Base-by-base conservation (phyloP, 768 basidiomycete species). In the Botryobasidium botryosum region DNA sequence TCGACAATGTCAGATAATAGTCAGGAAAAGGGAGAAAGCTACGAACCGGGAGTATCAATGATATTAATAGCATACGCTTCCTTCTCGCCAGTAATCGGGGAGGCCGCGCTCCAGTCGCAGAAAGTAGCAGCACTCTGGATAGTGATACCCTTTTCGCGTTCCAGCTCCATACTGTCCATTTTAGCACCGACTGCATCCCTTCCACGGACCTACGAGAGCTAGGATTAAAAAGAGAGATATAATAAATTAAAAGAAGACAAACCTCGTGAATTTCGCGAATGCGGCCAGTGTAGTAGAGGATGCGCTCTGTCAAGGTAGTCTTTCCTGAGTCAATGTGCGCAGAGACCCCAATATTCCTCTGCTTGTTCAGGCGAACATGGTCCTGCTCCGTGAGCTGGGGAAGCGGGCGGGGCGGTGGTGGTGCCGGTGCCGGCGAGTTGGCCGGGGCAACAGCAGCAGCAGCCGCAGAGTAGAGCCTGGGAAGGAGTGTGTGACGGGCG, bases 161-260 rank as follows among this genome's bases (percentile, higher is more conserved):
- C 94, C 3, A 99, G 68, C 51, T 99, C 94, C 94, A 99, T 99
- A 53, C 81, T 86, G 62, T 99, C 94, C 94, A 99, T 99, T 68
- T 99, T 99, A 6, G 94, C 94, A 43, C 94, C 94, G 17, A 97
- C 90, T 24, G 79, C 77, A 60, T 99, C 94, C 44, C 83, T 73
- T 35, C 94, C 94, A 49, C 94, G 72, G 49, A 92, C 86, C 83
- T 86, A 54, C 17, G n/a, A 48, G 7, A 15, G 26, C 17, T 43
- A 20, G 12, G 32, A 45, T 6, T 25, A 46, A 17, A 27, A 17
- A 12, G 23, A 40, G 8, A 43, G 18, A 38, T 21, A 13, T 2
- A 15, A 12, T n/a, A 41, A 28, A 40, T 5, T n/a, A 17, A 28
- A 7, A 27, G 20, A 15, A 17, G 13, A 62, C 77, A 52, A 54